Evolutionary conservation across 331 rosid species (phyloP).

Genomic region (Erythrophleum ivorense): DNA sequence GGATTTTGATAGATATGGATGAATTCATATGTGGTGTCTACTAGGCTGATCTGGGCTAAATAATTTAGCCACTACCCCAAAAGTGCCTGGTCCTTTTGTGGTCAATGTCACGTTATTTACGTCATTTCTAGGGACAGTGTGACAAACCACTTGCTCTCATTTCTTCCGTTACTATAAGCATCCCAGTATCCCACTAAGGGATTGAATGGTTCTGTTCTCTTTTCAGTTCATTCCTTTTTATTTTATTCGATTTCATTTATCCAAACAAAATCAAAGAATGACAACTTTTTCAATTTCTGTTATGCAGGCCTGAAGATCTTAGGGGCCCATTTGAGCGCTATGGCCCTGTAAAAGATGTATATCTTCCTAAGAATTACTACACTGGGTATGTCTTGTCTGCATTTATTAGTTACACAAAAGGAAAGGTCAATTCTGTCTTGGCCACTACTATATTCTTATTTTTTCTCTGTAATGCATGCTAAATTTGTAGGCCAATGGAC

Average conservation of each 20-base stretch:
- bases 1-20: not conserved
- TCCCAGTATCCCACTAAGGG: not conserved
- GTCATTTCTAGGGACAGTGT: not conserved
- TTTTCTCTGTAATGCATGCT: not conserved
- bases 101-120: not conserved
- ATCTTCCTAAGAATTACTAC: constrained; percentile 91
- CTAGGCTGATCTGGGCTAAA: not conserved
- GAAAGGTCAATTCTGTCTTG: not conserved
- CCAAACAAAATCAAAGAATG: not conserved
- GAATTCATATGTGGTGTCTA: not conserved
- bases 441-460: not conserved
- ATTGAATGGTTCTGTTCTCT: not conserved
- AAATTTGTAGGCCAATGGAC: not conserved
- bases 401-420: not conserved
- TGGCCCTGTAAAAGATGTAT: constrained; percentile 98
- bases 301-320: constrained; percentile 86
- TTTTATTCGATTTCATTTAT: not conserved
- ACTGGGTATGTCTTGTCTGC: constrained; percentile 64
- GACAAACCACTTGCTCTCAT: not conserved
- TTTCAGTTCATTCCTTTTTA: not conserved
- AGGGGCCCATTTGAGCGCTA: constrained; percentile 90
- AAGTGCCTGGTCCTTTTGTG: not conserved
- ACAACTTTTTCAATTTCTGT: not conserved
- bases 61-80: not conserved
- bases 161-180: not conserved